Percentiles rank a stretch among this genome's conserved stretches.
Conservation (phyloP, 805 yeast species). For the Pichia cabralensis region DNA sequence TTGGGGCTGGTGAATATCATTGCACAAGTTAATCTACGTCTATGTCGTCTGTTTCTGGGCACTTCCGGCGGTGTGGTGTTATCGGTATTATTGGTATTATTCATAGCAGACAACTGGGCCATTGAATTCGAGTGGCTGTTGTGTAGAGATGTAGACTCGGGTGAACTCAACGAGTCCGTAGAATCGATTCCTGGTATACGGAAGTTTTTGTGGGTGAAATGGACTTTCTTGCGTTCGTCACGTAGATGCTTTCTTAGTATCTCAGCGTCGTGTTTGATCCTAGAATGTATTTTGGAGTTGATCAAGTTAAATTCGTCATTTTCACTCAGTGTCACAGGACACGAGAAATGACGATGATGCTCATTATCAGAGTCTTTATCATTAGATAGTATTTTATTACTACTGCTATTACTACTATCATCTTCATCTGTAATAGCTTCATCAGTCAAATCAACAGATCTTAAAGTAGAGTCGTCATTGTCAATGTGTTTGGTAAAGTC, state of each 20-base stretch:
- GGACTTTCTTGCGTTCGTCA: neutral
- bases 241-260: neutral
- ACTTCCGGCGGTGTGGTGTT: too few species aligned
- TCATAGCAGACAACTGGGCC: too few species aligned
- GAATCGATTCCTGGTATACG: constrained; percentile 6
- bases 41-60: constrained; percentile 27
- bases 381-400: too few species aligned
- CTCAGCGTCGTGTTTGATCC: neutral
- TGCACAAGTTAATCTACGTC: constrained; percentile 37
- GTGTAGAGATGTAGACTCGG: neutral
- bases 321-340: neutral
- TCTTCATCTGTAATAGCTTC: too few species aligned
- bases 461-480: too few species aligned
- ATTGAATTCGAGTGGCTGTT: neutral
- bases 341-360: neutral
- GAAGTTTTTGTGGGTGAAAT: too few species aligned
- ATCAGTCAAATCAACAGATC: too few species aligned
- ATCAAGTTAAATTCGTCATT: constrained; percentile 7
- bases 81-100: too few species aligned
- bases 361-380: neutral
- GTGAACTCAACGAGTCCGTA: too few species aligned
- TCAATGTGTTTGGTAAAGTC: too few species aligned
- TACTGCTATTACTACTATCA: too few species aligned
- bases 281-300: constrained; percentile 3
- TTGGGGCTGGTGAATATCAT: constrained; percentile 34